These are phyloP conservation scores for Carex arenaria DNA, from an alignment of 202 grass and related monocot genomes.

Conservation along the genomic window DNA sequence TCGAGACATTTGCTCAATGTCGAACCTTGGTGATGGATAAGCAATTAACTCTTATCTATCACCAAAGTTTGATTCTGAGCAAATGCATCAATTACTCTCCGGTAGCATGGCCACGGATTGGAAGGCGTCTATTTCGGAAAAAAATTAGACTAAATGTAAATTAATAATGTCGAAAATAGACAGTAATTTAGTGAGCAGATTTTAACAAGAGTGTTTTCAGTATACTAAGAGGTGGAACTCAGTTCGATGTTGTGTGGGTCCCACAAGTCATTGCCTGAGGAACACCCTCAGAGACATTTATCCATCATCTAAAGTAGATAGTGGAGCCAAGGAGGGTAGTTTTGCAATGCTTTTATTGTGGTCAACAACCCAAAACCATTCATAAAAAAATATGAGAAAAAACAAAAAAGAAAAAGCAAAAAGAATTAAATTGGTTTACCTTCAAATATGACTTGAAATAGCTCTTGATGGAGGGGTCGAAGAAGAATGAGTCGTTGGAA, in stretches of 20 bases:
- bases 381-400: background rate
- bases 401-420: background rate
- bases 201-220: background rate
- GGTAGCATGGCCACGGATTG: no score
- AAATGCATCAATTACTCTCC: no score
- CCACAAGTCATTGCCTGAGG: background rate
- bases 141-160: no score
- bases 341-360: background rate
- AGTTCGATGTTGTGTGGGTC: background rate
- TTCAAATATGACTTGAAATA: conserved; percentile 96
- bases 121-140: no score
- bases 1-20: no score
- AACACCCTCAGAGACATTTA: background rate
- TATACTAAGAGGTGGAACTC: background rate
- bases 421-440: conserved; percentile 28
- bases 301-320: background rate
- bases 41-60: no score
- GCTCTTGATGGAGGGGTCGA: conserved; percentile 67
- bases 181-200: background rate
- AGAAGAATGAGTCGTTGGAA: conserved; percentile 97
- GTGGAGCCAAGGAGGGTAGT: background rate
- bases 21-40: no score
- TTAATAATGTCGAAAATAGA: background rate
- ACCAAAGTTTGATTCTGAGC: no score
- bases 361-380: background rate